A percentile compares a stretch with the other conserved stretches of the same genome.
Conservation (phyloP, 768 basidiomycete species). For the Russula virescens region DNA sequence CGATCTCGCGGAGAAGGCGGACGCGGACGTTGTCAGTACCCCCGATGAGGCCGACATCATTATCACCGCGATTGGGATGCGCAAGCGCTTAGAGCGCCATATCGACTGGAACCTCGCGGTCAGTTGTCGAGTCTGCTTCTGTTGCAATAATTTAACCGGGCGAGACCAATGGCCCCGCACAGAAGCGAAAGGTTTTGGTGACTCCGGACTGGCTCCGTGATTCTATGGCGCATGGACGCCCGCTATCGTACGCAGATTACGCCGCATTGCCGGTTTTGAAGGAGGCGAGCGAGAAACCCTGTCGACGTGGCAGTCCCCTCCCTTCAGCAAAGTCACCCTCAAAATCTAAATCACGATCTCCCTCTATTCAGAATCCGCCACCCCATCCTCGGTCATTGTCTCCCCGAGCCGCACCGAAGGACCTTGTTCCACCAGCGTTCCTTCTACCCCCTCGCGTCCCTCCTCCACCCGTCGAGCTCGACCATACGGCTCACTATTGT, state of each 20-base stretch:
- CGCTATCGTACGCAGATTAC: slow-evolving; percentile 50
- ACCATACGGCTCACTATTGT: slow-evolving; percentile 42
- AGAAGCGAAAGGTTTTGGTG: slow-evolving; percentile 65
- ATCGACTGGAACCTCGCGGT: slow-evolving; percentile 61
- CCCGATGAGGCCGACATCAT: slow-evolving; percentile 54
- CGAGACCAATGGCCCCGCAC: neutral
- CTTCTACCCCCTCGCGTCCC: slow-evolving; percentile 25
- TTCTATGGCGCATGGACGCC: slow-evolving; percentile 41
- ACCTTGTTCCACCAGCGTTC: slow-evolving; percentile 20
- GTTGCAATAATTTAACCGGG: neutral
- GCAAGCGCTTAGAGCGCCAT: slow-evolving; percentile 64
- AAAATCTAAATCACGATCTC: neutral
- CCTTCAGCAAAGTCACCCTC: neutral
- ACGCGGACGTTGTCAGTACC: slow-evolving; percentile 34
- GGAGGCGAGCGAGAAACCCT: slow-evolving; percentile 41
- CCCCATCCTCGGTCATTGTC: neutral
- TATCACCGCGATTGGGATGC: slow-evolving; percentile 61
- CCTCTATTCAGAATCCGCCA: neutral
- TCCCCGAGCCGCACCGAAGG: neutral
- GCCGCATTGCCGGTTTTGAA: slow-evolving; percentile 49
- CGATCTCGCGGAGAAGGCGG: slow-evolving; percentile 29
- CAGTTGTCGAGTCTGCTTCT: slow-evolving; percentile 29
- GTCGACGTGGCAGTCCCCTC: slow-evolving; percentile 32
- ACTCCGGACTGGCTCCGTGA: slow-evolving; percentile 66
- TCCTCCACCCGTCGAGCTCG: slow-evolving; percentile 26